Conservation (phyloP, 495 filamentous ascomycete species). For the Annulohypoxylon stygium region DNA sequence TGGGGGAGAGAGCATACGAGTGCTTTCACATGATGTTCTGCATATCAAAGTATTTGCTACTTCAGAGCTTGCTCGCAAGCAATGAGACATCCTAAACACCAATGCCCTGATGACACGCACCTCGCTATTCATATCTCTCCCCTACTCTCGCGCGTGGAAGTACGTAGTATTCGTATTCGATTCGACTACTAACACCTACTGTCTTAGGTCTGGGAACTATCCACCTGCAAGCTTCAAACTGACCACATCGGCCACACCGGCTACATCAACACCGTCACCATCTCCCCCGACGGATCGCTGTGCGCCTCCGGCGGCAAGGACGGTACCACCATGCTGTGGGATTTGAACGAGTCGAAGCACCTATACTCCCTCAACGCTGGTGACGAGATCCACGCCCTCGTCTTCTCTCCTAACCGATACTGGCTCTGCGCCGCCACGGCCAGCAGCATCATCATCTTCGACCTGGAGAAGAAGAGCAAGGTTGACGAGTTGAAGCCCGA, state of each 20-base stretch:
- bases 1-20: constrained; percentile 2
- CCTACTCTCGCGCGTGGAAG: constrained; percentile 28
- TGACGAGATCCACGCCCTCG: constrained; percentile 99
- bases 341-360: constrained; percentile 99
- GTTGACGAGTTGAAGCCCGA: constrained; percentile 99
- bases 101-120: constrained; percentile 78
- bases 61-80: constrained; percentile 93
- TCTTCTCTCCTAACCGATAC: constrained; percentile 99
- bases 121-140: constrained; percentile 38
- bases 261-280: constrained; percentile 99
- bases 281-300: constrained; percentile 99
- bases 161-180: background rate
- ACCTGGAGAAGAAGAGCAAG: constrained; percentile 99
- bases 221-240: constrained; percentile 98
- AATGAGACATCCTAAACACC: constrained; percentile 97
- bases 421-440: constrained; percentile 99
- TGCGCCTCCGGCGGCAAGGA: constrained; percentile 99
- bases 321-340: constrained; percentile 99
- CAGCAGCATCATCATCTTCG: constrained; percentile 99
- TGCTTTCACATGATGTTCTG: constrained; percentile 83
- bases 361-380: constrained; percentile 99
- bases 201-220: constrained; percentile 96
- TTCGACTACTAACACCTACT: constrained; percentile 29
- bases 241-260: constrained; percentile 99
- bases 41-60: constrained; percentile 99